Base-by-base conservation (phyloP, 208 protist genomes). In the Trypanosoma grayi region DNA sequence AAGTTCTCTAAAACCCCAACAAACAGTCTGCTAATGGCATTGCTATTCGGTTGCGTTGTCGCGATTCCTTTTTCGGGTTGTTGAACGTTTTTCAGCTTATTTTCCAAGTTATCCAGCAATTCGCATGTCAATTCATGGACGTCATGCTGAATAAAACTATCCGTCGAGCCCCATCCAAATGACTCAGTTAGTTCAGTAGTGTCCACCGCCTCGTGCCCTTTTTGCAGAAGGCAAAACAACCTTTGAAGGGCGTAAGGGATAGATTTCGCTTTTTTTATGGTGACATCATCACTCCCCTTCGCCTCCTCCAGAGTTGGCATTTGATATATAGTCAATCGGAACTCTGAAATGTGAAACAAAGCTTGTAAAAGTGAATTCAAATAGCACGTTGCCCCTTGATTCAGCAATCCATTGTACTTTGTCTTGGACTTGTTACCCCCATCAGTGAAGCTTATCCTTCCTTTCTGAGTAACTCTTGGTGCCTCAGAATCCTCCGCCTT, bases 61-160 rank as follows among this genome's bases (percentile, higher is more conserved):
- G 33, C 18, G 31, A 36, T 22, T 9, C 51, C 34, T 33, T 66
- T 78, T 2, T 64, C 31, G 24, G 58, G 46, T 4, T 41, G 31
- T 13, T 36, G 31, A 62, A 52, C 50, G 13, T 66, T 60, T 24
- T 66, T 76, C 7, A 96, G 66, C 55, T 91, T 94, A 47, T 78
- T 77, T 63, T 93, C 83, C 18, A 97, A 63, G 24, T 90, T 91
- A 69, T 96, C 89, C 13, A 93, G 60, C 14, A 97, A 67, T 20
- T 96, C 83, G 60, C 79, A 79, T 8, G 79, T 91, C 22, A 97
- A 60, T 64, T 97, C 92, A 60, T 96, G 90, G 28, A 95, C 86
- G 58, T 97, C 94, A 68, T 98, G 94, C 53, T 98, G 94, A 36
- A 84, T 84, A 59, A 97, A 98, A 58, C 86, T 85, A 61, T 97